Base-by-base conservation (phyloP, 202 grass and related monocot species). In the Hordeum pubiflorum region DNA sequence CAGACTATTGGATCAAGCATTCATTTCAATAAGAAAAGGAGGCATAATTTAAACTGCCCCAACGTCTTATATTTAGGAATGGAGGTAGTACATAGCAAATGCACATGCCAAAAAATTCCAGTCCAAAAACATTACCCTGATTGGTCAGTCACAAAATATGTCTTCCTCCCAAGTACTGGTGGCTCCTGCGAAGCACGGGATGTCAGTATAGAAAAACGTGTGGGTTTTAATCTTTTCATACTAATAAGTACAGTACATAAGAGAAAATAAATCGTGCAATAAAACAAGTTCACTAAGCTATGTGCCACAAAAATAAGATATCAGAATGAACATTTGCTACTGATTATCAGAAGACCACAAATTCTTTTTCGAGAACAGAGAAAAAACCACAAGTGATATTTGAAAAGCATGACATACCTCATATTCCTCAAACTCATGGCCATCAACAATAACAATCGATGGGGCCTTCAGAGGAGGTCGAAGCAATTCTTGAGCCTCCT, bases 361-460 rank as follows among this genome's bases (percentile, higher is more conserved):
- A 6, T 69, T 48, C 31, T 50, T 71, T 13, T 26, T 52, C 9
- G 3, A 3, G 46, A 18, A 52, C 44, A 15, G 41, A 72, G 14
- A 29, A 13, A 50, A 48, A 3, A 31, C 7, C 15, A 33, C 3
- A 84, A 34, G 69, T 74, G 7, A 55, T 40, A 55, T 74, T n/a
- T 56, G 48, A 81, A 76, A 80, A 38, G 68, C 22, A 52, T 72
- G 58, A 2, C 75, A 75, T 83, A 96, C 96, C 90, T 99, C 89
- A 66, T 91, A 99, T 93, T 99, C 96, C 86, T 99, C 96, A 73
- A 99, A 93, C 75, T 96, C 90, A 90, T 90, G 81, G 22, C 96
- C 96, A 55, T 99, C 96, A 69, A 96, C 80, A 22, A 93, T 74
- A 70, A 89, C 87, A 79, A 99, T 60, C 17, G 77, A 85, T 15